These are phyloP conservation scores for Epicoccum nigrum DNA, from an alignment of 2,329 filamentous ascomycete genomes.

Conservation along the genomic window DNA sequence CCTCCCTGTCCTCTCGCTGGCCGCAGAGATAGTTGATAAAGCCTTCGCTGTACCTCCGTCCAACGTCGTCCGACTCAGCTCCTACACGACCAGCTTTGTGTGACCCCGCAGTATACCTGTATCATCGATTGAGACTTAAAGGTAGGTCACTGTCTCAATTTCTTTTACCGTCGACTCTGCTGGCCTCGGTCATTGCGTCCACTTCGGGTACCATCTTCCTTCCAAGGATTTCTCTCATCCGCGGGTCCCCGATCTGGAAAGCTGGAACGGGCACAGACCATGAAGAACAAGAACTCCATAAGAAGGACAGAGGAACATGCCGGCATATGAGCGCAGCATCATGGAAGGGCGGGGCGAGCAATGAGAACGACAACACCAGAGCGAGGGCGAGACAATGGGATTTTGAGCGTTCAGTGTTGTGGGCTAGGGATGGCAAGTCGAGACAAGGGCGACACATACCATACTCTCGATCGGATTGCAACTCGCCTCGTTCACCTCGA, in stretches of 20 bases:
- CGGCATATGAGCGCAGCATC: constrained; percentile 5
- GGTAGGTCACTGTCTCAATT: constrained; percentile 35
- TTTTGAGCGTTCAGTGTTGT: constrained; percentile 4
- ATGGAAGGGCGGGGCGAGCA: constrained; percentile 1
- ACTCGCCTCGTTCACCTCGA: constrained; percentile 8
- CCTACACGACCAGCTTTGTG: constrained; percentile 37
- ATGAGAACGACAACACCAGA: neutral
- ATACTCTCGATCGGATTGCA: constrained; percentile 15
- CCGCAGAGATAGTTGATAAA: constrained; percentile 34
- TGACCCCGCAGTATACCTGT: constrained; percentile 25
- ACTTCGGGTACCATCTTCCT: constrained; percentile 3
- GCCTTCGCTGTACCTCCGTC: constrained; percentile 33
- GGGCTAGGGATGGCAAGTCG: constrained; percentile 9
- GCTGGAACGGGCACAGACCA: constrained; percentile 15
- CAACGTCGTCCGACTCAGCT: constrained; percentile 43
- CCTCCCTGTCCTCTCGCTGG: constrained; percentile 39
- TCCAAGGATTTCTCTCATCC: constrained; percentile 9
- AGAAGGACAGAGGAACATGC: neutral
- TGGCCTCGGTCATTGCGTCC: constrained; percentile 11
- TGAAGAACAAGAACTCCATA: constrained; percentile 13
- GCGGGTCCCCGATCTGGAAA: constrained; percentile 12
- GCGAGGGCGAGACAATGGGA: constrained; percentile 14
- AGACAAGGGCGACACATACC: constrained; percentile 19
- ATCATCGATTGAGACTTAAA: constrained; percentile 29
- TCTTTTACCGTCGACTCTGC: constrained; percentile 12